Base-by-base conservation (phyloP, 345 rosid species). In the Nasturtium officinale region DNA sequence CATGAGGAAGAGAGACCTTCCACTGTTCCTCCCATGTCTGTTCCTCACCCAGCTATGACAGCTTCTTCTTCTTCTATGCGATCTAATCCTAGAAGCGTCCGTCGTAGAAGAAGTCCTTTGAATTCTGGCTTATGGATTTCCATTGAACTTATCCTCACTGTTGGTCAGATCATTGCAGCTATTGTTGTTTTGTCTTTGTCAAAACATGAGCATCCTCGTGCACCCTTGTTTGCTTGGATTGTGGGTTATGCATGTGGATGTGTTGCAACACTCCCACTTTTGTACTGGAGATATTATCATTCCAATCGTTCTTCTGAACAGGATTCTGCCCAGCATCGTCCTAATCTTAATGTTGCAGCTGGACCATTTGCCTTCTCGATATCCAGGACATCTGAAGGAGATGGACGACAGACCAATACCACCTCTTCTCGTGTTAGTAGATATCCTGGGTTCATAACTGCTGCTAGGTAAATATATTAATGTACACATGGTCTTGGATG, bases 71-170 rank as follows among this genome's bases (percentile, higher is more conserved):
- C 87, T 15, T 73, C 85, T 43, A 86, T 65, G 77, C 85, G 84
- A 63, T 75, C 84, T 29, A 88, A 75, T 64, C 69, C 88, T 12
- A 83, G 91, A 74, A 87, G 81, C 23, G 28, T 78, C 25, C 96
- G 89, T 48, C 90, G 93, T 5, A 91, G 87, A 35, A 83, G 99
- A 77, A 95, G 96, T 82, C 99, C 97, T 8, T 60, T 91, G 73
- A 95, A 91, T 78, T 91, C 99, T n/a, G 96, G 91, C 35, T 59
- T 87, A 59, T 95, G 99, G 97, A 91, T 95, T 67, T 91, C 97
- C 51, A 77, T 88, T 45, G 97, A 95, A 74, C 82, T 95, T 63
- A 71, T 75, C 40, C 87, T 95, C 62, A 95, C 99, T 33, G 50
- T 91, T 73, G 85, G 96, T 74, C 99, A 95, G 83, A 89, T 95